Conservation (phyloP, 371 early-diverging fungal genomes). For the Parasitella parasitica region DNA sequence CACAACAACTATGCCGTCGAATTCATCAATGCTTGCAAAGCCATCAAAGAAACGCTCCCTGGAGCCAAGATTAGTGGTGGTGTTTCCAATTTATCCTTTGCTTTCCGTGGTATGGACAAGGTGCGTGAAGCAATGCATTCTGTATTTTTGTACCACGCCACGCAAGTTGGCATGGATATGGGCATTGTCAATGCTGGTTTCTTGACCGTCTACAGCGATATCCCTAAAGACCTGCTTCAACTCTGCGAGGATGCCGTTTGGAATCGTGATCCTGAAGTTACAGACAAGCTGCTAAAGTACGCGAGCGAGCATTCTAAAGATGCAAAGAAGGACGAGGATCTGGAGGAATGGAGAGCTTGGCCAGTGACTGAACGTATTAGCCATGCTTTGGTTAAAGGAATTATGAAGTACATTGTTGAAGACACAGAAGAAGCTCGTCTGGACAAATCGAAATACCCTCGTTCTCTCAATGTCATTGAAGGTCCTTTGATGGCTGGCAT, state of each 20-base stretch:
- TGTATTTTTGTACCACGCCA: conserved; percentile 91
- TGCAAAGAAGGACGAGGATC: conserved; percentile 69
- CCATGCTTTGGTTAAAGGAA: conserved; percentile 88
- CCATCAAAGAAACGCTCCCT: conserved; percentile 78
- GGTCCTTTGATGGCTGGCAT: conserved; percentile 95
- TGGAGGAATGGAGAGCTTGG: conserved; percentile 83
- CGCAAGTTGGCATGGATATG: conserved; percentile 94
- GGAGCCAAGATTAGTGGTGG: conserved; percentile 93
- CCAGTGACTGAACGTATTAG: conserved; percentile 76
- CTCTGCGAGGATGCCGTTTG: conserved; percentile 91
- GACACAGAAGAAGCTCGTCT: conserved; percentile 91
- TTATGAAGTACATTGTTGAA: conserved; percentile 86
- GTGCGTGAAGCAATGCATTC: conserved; percentile 94
- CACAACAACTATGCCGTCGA: conserved; percentile 95
- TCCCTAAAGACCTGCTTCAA: conserved; percentile 86
- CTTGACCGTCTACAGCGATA: conserved; percentile 92
- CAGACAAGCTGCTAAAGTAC: conserved; percentile 86
- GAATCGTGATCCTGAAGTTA: conserved; percentile 88
- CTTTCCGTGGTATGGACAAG: conserved; percentile 91
- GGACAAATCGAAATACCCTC: conserved; percentile 68
- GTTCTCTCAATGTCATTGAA: conserved; percentile 91
- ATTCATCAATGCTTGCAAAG: conserved; percentile 76
- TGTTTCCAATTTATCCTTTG: conserved; percentile 93
- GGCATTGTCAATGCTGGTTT: conserved; percentile 95
- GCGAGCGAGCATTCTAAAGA: conserved; percentile 83